phyloP scores from a whole-genome alignment of 2,329 filamentous ascomycete genomes.

The Verticillium albo-atrum region DNA sequence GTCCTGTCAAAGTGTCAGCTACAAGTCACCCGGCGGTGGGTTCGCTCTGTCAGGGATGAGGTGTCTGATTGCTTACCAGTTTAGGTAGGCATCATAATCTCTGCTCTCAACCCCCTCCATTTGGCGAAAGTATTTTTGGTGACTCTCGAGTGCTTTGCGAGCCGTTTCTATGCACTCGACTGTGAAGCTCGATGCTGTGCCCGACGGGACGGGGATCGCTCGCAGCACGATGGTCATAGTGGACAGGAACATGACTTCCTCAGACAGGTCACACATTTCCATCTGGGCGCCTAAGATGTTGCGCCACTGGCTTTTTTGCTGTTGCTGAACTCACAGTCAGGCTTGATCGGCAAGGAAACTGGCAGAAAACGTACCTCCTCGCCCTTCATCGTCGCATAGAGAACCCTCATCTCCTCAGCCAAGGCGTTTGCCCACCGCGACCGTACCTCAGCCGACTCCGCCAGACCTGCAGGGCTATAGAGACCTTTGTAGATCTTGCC shows the following conservation, averaged over 20 bases:
- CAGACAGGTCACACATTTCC: constrained; percentile 28
- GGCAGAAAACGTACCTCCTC: background rate
- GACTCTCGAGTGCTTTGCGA: constrained; percentile 31
- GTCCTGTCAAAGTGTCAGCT: constrained; percentile 24
- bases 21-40: no score
- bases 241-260: constrained; percentile 35
- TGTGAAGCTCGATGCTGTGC: constrained; percentile 29
- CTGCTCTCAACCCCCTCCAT: constrained; percentile 29
- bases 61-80: constrained; percentile 37
- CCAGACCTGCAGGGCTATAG: constrained; percentile 40
- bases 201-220: constrained; percentile 24
- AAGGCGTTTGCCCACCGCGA: constrained; percentile 25
- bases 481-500: constrained; percentile 51
- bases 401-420: constrained; percentile 22
- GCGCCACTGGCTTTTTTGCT: background rate
- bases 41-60: background rate
- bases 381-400: background rate
- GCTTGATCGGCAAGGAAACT: background rate
- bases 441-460: constrained; percentile 25
- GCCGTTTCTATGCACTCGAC: constrained; percentile 37
- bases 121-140: constrained; percentile 33
- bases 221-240: constrained; percentile 38
- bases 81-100: constrained; percentile 33
- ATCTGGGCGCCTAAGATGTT: constrained; percentile 19
- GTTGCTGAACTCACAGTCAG: background rate